phyloP scores from a whole-genome alignment of 192 early-diverging fungal species.

The Piromyces sp. region DNA sequence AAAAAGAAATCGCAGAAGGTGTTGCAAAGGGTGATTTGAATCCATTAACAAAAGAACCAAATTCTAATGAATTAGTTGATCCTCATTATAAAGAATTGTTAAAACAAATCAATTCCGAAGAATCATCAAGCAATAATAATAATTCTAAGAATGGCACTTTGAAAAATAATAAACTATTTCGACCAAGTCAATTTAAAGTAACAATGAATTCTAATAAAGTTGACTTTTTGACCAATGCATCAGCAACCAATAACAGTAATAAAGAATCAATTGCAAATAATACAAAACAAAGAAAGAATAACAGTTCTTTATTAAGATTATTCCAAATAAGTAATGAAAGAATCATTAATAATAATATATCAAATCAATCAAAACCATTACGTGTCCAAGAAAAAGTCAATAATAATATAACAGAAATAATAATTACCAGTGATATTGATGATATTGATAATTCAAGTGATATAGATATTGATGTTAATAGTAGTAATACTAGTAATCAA shows the following conservation, averaged over 20 bases:
- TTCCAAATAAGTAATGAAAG: neutral
- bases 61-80: neutral
- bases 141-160: neutral
- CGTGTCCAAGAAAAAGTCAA: neutral
- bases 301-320: neutral
- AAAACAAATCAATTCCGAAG: neutral
- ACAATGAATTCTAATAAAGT: neutral
- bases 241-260: neutral
- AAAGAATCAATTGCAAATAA: neutral
- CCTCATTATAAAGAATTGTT: neutral
- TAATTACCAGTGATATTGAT: neutral
- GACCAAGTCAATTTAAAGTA: neutral
- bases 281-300: neutral
- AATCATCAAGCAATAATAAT: neutral
- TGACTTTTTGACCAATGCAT: neutral
- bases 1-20: constrained; percentile 22
- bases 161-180: neutral
- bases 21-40: constrained; percentile 45
- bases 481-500: too few species aligned
- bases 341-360: neutral
- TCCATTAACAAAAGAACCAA: constrained; percentile 29
- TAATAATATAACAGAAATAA: neutral
- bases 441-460: neutral
- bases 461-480: neutral
- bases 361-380: neutral